Evolutionary conservation across 257 asterid genomes (phyloP).

Genomic region (Forsythia suspensa): DNA sequence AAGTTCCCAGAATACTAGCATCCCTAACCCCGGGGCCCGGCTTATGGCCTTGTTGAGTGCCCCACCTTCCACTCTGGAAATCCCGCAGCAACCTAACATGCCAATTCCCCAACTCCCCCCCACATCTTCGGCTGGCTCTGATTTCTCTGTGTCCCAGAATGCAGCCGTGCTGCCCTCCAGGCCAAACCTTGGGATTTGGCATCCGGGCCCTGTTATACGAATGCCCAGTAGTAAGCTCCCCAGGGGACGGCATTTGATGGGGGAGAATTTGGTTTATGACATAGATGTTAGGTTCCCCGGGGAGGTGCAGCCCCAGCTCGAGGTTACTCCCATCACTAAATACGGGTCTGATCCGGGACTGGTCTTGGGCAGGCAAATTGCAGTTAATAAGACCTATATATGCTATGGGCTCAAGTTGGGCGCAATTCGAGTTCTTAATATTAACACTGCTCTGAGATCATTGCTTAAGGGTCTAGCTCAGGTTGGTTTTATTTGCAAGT

Average conservation of each 20-base stretch:
- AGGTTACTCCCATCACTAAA: constrained; percentile 97
- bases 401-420: constrained; percentile 94
- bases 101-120: constrained; percentile 48
- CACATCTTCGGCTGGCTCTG: constrained; percentile 66
- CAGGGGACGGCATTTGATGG: constrained; percentile 80
- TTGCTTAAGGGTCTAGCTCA: constrained; percentile 90
- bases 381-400: constrained; percentile 87
- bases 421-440: constrained; percentile 83
- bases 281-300: constrained; percentile 76
- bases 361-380: constrained; percentile 89
- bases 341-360: constrained; percentile 94
- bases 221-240: constrained; percentile 90
- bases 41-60: constrained; percentile 92
- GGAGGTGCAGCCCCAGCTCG: constrained; percentile 97
- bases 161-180: constrained; percentile 31
- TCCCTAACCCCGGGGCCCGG: constrained; percentile 61
- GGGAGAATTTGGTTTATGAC: constrained; percentile 68
- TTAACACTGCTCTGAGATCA: constrained; percentile 89
- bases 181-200: constrained; percentile 40
- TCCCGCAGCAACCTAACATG: constrained; percentile 39
- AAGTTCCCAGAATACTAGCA: constrained; percentile 40
- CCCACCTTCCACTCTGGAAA: constrained; percentile 51
- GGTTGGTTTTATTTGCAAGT: constrained; percentile 42
- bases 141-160: constrained; percentile 40
- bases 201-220: constrained; percentile 59